Conservation (phyloP, 805 yeast genomes). For the Isabelozyma gotoi region DNA sequence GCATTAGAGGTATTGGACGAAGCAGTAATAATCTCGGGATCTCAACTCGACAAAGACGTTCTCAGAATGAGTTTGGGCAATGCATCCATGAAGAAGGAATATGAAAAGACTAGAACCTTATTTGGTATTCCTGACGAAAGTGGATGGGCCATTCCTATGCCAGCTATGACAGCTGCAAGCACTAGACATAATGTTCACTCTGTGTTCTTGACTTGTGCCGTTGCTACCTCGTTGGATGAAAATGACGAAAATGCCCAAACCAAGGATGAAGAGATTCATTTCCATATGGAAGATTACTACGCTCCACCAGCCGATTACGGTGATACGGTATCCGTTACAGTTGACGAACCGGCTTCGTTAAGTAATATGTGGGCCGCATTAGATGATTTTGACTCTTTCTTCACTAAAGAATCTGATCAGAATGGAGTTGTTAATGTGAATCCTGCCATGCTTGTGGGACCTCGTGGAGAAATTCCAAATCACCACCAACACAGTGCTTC, state of each 20-base stretch:
- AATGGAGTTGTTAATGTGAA: constrained; percentile 8
- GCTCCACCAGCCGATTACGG: constrained; percentile 33
- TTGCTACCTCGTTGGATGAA: constrained; percentile 35
- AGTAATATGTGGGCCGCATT: constrained; percentile 92
- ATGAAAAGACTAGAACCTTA: constrained; percentile 81
- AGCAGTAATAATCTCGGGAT: constrained; percentile 81
- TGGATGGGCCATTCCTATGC: constrained; percentile 98
- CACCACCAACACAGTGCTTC: constrained; percentile 53
- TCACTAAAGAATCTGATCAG: constrained; percentile 50
- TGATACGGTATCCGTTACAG: constrained; percentile 50
- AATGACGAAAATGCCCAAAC: constrained; percentile 24
- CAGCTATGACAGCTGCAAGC: constrained; percentile 82
- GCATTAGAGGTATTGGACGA: constrained; percentile 91
- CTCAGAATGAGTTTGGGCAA: constrained; percentile 90
- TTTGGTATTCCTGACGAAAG: constrained; percentile 94
- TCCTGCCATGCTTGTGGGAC: constrained; percentile 6
- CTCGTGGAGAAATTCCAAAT: constrained; percentile 4
- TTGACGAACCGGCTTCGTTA: constrained; percentile 67
- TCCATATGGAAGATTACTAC: constrained; percentile 61
- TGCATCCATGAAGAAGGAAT: constrained; percentile 70
- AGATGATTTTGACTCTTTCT: constrained; percentile 85
- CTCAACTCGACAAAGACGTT: constrained; percentile 87
- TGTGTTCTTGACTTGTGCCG: constrained; percentile 82
- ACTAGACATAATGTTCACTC: constrained; percentile 94
- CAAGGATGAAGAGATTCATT: constrained; percentile 44